These are phyloP conservation scores for Purpureocillium takamizusanense DNA, from an alignment of 2,329 filamentous ascomycete species.

Conservation along the genomic window DNA sequence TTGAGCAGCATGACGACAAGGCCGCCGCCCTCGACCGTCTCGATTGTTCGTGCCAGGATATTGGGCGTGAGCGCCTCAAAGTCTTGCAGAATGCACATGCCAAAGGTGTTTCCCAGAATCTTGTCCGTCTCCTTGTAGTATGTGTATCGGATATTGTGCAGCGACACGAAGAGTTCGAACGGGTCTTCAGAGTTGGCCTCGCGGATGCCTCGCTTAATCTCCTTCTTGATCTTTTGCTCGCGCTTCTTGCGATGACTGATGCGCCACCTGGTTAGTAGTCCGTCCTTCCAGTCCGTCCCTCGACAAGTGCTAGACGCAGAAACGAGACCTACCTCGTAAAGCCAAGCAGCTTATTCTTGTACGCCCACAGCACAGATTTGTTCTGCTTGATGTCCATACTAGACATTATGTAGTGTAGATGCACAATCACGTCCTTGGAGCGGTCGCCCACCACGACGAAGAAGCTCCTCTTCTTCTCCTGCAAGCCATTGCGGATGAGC, in stretches of 20 bases:
- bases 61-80: slow-evolving; percentile 99
- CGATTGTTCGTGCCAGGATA: slow-evolving; percentile 84
- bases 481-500: slow-evolving; percentile 83
- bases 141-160: slow-evolving; percentile 95
- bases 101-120: slow-evolving; percentile 94
- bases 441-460: slow-evolving; percentile 90
- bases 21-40: slow-evolving; percentile 95
- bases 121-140: slow-evolving; percentile 99
- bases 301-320: too few relatives aligned
- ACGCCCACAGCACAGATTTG: slow-evolving; percentile 95
- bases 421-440: slow-evolving; percentile 93
- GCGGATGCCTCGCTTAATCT: slow-evolving; percentile 88
- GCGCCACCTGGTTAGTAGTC: too few relatives aligned
- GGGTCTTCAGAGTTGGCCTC: slow-evolving; percentile 90
- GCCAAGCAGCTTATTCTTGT: slow-evolving; percentile 93
- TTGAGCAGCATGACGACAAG: slow-evolving; percentile 85
- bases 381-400: slow-evolving; percentile 78
- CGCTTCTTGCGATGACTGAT: slow-evolving; percentile 88
- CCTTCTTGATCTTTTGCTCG: slow-evolving; percentile 96
- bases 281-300: too few relatives aligned
- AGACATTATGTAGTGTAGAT: slow-evolving; percentile 86
- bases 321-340: slow-evolving; percentile 58
- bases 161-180: slow-evolving; percentile 93
- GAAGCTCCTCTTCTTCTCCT: slow-evolving; percentile 96
- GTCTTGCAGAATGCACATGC: slow-evolving; percentile 96